Conservation (phyloP, 192 early-diverging fungal species). For the Backusella morwellensis region DNA sequence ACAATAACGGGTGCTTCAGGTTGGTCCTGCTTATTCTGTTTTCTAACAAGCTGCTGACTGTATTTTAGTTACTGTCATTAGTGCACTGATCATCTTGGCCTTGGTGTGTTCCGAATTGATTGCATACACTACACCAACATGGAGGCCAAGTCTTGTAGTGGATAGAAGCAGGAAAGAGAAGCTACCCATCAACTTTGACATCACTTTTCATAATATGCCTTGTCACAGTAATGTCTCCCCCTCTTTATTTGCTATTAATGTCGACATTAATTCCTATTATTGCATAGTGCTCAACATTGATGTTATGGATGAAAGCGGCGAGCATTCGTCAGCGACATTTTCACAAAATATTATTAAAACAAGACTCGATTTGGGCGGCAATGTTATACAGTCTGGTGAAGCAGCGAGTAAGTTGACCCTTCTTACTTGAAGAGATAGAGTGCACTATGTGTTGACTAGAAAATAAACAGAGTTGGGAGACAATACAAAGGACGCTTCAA, state of each 20-base stretch:
- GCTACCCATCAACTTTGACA: slow-evolving; percentile 85
- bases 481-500: slow-evolving; percentile 30
- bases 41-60: not conserved
- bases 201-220: slow-evolving; percentile 89
- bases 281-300: slow-evolving; percentile 82
- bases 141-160: slow-evolving; percentile 77
- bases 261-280: not conserved
- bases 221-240: slow-evolving; percentile 66
- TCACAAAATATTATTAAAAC: slow-evolving; percentile 80
- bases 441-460: not conserved
- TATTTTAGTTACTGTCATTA: slow-evolving; percentile 72
- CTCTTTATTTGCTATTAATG: not conserved
- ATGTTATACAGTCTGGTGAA: slow-evolving; percentile 58
- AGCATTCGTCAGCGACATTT: slow-evolving; percentile 73
- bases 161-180: slow-evolving; percentile 86
- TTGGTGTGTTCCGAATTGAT: slow-evolving; percentile 82
- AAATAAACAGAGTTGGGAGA: slow-evolving; percentile 53
- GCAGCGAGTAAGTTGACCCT: slow-evolving; percentile 43
- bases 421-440: not conserved
- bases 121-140: slow-evolving; percentile 68
- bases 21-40: slow-evolving; percentile 24
- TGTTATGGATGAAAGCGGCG: slow-evolving; percentile 93
- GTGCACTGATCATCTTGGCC: slow-evolving; percentile 66
- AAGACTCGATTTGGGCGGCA: slow-evolving; percentile 66
- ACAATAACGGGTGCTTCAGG: slow-evolving; percentile 76